Percentiles rank a stretch among this genome's conserved stretches.
phyloP scores from a whole-genome alignment of 192 early-diverging fungal genomes.

The Borealophlyctis nickersoniae region DNA sequence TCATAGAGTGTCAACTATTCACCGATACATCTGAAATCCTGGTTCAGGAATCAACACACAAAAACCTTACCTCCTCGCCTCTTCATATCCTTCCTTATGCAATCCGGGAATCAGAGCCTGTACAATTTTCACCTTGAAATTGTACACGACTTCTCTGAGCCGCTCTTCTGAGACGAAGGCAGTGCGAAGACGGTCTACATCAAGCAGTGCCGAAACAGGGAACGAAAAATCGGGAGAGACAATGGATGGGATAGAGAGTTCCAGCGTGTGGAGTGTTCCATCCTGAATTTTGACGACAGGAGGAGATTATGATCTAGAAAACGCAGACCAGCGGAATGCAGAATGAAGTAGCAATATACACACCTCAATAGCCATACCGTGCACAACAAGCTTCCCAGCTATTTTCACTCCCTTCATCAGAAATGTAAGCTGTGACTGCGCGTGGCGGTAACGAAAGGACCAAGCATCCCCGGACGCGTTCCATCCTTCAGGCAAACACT shows the following conservation, averaged over 20 bases:
- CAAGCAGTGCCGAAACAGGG: conserved; percentile 19
- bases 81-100: conserved; percentile 70
- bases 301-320: no score
- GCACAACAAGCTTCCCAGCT: conserved; percentile 60
- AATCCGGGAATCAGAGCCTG: conserved; percentile 66
- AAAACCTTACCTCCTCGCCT: conserved; percentile 15
- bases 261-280: conserved; percentile 33
- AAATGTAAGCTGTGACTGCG: conserved; percentile 65
- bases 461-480: conserved; percentile 60
- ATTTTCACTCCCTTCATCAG: conserved; percentile 64
- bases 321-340: background rate
- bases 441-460: conserved; percentile 62
- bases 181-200: conserved; percentile 5
- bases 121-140: conserved; percentile 63
- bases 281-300: conserved; percentile 32
- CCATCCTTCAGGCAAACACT: conserved; percentile 50
- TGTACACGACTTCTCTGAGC: conserved; percentile 57
- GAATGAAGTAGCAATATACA: no score
- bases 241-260: conserved; percentile 23
- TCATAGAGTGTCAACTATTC: no score
- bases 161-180: conserved; percentile 57
- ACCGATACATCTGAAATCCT: no score
- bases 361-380: conserved; percentile 67
- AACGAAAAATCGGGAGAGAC: conserved; percentile 24
- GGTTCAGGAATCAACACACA: background rate